Conservation (phyloP, 768 basidiomycete species). For the Candolleomyces aberdarensis region DNA sequence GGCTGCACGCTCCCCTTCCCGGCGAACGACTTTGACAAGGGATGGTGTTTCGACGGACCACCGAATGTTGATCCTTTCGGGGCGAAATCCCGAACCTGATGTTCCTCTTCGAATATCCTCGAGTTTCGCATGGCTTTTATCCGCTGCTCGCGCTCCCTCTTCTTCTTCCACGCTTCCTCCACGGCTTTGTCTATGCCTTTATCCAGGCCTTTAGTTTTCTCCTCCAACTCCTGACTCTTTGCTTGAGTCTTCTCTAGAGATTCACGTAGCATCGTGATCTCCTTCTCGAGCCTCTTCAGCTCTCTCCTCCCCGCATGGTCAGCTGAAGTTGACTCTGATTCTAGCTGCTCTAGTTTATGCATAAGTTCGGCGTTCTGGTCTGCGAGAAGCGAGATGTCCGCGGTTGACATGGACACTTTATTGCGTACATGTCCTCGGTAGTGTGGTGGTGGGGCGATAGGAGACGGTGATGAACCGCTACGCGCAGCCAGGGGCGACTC, state of each 20-base stretch:
- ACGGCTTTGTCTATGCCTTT: slow-evolving; percentile 37
- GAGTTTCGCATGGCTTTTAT: slow-evolving; percentile 49
- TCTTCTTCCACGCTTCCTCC: slow-evolving; percentile 43
- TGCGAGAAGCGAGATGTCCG: slow-evolving; percentile 67
- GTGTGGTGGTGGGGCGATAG: slow-evolving; percentile 20
- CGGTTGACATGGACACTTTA: slow-evolving; percentile 61
- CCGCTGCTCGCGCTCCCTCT: slow-evolving; percentile 51
- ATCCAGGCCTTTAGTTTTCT: slow-evolving; percentile 51
- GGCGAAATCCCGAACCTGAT: slow-evolving; percentile 53
- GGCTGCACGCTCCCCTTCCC: slow-evolving; percentile 3
- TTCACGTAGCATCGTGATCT: slow-evolving; percentile 69
- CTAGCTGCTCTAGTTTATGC: slow-evolving; percentile 70
- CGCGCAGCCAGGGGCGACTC: background rate
- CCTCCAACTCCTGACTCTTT: slow-evolving; percentile 68
- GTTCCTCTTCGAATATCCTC: slow-evolving; percentile 24
- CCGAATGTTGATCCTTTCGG: slow-evolving; percentile 48
- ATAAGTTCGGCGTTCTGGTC: slow-evolving; percentile 85
- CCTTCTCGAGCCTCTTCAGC: slow-evolving; percentile 72
- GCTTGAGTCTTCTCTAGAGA: slow-evolving; percentile 77
- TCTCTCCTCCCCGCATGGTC: slow-evolving; percentile 68
- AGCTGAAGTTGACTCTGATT: slow-evolving; percentile 61
- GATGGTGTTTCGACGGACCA: background rate
- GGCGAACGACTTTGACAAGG: background rate
- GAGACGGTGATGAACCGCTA: slow-evolving; percentile 11
- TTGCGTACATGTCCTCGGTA: slow-evolving; percentile 31